Conservation (phyloP, 805 yeast genomes). For the Candida coleopterorum region DNA sequence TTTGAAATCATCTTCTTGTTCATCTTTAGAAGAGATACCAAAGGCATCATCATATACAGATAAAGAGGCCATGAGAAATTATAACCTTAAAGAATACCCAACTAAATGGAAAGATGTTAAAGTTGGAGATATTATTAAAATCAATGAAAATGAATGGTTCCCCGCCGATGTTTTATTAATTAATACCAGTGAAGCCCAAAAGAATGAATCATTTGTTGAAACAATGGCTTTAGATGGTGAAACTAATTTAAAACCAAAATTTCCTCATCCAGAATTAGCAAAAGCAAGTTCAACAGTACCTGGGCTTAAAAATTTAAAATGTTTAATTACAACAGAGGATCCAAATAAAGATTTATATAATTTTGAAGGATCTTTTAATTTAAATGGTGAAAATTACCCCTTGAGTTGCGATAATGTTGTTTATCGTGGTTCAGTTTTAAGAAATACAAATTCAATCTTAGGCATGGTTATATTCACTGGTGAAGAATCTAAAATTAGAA, state of each 20-base stretch:
- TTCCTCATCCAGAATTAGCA: slow-evolving; percentile 62
- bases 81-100: slow-evolving; percentile 28
- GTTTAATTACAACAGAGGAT: slow-evolving; percentile 70
- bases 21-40: slow-evolving; percentile 6
- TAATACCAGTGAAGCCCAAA: slow-evolving; percentile 62
- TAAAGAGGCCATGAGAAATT: slow-evolving; percentile 18
- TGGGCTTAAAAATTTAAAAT: slow-evolving; percentile 46
- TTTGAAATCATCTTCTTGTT: slow-evolving; percentile 4
- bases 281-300: slow-evolving; percentile 45
- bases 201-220: slow-evolving; percentile 69
- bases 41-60: slow-evolving; percentile 11
- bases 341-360: slow-evolving; percentile 90
- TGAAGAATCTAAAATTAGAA: slow-evolving; percentile 90
- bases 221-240: slow-evolving; percentile 99
- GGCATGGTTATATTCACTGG: slow-evolving; percentile 92
- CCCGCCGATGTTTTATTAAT: slow-evolving; percentile 87
- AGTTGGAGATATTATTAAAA: slow-evolving; percentile 82
- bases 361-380: slow-evolving; percentile 70
- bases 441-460: slow-evolving; percentile 71
- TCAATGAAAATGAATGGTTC: slow-evolving; percentile 81
- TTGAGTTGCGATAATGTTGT: slow-evolving; percentile 77
- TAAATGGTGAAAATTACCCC: slow-evolving; percentile 44
- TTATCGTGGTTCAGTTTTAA: slow-evolving; percentile 83
- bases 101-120: slow-evolving; percentile 67
- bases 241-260: slow-evolving; percentile 77